Conservation (phyloP, 176 grass and related monocot species). For the Microstegium vimineum region DNA sequence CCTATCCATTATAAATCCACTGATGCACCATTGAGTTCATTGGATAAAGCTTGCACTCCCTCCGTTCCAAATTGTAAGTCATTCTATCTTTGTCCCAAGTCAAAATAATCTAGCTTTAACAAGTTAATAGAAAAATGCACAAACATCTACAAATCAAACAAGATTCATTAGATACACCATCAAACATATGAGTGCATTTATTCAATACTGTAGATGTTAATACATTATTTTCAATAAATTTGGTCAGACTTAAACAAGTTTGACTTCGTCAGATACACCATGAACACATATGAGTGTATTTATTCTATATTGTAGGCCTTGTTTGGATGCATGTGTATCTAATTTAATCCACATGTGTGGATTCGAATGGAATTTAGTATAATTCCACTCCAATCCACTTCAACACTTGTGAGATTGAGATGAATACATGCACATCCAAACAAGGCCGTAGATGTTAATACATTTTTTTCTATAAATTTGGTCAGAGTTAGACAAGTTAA, state of each 20-base stretch:
- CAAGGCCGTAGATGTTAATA: not conserved
- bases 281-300: too few relatives aligned
- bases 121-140: not conserved
- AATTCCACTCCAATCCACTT: too few relatives aligned
- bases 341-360: too few relatives aligned
- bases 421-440: too few relatives aligned
- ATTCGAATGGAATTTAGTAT: too few relatives aligned
- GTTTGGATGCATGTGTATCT: too few relatives aligned
- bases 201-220: not conserved
- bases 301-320: too few relatives aligned
- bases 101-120: not conserved
- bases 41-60: constrained; percentile 13
- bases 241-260: not conserved
- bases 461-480: not conserved
- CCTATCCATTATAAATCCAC: not conserved
- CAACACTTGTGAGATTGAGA: too few relatives aligned
- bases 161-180: not conserved
- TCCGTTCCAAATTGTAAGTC: not conserved
- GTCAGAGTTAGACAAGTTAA: not conserved
- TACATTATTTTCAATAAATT: not conserved
- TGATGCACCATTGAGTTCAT: not conserved
- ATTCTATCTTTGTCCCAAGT: not conserved
- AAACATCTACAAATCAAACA: not conserved
- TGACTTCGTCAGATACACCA: too few relatives aligned
- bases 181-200: not conserved